phyloP scores from a whole-genome alignment of 108 stramenopile genomes.

The Conticribra guillardii region DNA sequence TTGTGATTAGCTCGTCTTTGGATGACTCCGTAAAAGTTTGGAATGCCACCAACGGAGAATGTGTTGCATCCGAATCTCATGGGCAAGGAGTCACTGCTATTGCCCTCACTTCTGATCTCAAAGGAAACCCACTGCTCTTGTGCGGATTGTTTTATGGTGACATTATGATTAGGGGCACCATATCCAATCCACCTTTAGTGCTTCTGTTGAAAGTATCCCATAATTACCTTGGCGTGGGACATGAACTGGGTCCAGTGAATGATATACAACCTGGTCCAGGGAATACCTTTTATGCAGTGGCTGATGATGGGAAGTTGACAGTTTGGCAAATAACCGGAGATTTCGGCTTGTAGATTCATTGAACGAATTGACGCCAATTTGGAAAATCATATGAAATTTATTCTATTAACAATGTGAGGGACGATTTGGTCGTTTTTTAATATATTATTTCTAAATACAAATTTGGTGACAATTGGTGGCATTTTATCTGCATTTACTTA shows the following conservation, averaged over 20 bases:
- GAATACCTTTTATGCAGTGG: constrained; percentile 85
- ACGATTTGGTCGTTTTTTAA: too few species aligned
- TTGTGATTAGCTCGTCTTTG: constrained; percentile 74
- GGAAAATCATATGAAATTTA: too few species aligned
- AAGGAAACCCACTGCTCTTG: constrained; percentile 66
- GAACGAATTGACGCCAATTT: neutral
- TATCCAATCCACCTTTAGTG: constrained; percentile 68
- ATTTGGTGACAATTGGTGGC: too few species aligned
- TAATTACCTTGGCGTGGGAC: constrained; percentile 57
- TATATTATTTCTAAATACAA: too few species aligned
- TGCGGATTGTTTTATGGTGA: constrained; percentile 76
- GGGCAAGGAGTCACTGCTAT: constrained; percentile 82
- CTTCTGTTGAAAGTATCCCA: constrained; percentile 55
- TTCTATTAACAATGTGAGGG: too few species aligned
- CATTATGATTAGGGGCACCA: constrained; percentile 79
- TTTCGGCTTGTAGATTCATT: constrained; percentile 62
- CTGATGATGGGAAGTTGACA: constrained; percentile 80
- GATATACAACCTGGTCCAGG: constrained; percentile 66
- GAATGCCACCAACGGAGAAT: constrained; percentile 80
- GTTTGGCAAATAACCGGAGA: constrained; percentile 86
- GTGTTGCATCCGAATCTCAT: constrained; percentile 74
- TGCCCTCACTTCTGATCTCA: constrained; percentile 63
- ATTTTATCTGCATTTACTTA: too few species aligned
- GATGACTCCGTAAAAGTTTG: constrained; percentile 88
- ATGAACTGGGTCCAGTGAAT: constrained; percentile 71